Conservation (phyloP, 108 stramenopile genomes). For the Bacterosira constricta region DNA sequence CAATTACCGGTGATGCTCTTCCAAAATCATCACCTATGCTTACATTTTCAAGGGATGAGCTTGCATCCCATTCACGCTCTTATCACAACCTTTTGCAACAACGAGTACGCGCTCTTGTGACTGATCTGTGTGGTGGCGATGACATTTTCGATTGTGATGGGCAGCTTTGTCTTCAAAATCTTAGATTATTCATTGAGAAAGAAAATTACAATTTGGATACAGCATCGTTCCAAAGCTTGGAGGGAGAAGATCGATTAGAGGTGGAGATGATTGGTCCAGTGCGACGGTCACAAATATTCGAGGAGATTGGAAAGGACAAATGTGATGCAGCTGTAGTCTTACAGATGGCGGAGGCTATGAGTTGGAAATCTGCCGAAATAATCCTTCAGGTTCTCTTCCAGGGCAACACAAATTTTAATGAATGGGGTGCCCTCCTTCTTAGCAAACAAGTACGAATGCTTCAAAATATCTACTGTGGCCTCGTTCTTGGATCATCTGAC, state of each 20-base stretch:
- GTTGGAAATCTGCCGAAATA: slow-evolving; percentile 54
- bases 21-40: slow-evolving; percentile 59
- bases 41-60: slow-evolving; percentile 76
- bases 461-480: slow-evolving; percentile 54
- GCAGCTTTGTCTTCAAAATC: slow-evolving; percentile 53
- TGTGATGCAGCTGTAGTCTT: slow-evolving; percentile 66
- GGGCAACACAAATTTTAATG: slow-evolving; percentile 65
- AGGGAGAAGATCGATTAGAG: slow-evolving; percentile 72
- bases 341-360: slow-evolving; percentile 51
- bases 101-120: slow-evolving; percentile 46
- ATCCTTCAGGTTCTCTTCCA: slow-evolving; percentile 56
- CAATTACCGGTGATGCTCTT: slow-evolving; percentile 4
- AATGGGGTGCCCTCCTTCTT: slow-evolving; percentile 84
- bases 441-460: slow-evolving; percentile 83
- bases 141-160: slow-evolving; percentile 50
- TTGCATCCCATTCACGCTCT: slow-evolving; percentile 58
- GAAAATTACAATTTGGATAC: slow-evolving; percentile 74
- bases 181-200: slow-evolving; percentile 64
- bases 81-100: slow-evolving; percentile 56
- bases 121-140: slow-evolving; percentile 66
- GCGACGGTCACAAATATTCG: slow-evolving; percentile 54
- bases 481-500: slow-evolving; percentile 18
- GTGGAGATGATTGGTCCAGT: slow-evolving; percentile 58
- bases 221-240: slow-evolving; percentile 50
- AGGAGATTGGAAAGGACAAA: slow-evolving; percentile 56